These are phyloP conservation scores for Xylaria sp. DNA, from an alignment of 495 filamentous ascomycete species.

Conservation along the genomic window DNA sequence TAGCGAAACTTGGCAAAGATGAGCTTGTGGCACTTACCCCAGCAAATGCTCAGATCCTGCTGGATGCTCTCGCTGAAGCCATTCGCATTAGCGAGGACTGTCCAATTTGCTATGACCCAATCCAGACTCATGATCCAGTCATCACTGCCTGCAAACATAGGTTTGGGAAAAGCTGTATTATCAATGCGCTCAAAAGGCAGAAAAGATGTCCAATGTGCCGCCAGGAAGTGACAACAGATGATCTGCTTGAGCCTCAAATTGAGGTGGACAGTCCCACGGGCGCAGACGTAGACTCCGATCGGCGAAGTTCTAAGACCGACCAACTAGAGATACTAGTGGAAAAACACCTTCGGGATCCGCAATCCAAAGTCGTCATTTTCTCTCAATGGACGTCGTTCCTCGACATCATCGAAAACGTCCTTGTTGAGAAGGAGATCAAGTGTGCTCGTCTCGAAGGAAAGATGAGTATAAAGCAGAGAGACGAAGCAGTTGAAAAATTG, in stretches of 20 bases:
- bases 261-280: conserved; percentile 56
- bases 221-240: conserved; percentile 67
- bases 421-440: conserved; percentile 65
- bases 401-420: conserved; percentile 74
- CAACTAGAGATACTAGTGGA: conserved; percentile 79
- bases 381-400: conserved; percentile 94
- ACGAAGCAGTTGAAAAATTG: conserved; percentile 71
- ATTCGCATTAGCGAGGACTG: conserved; percentile 88
- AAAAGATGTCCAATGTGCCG: conserved; percentile 91
- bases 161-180: conserved; percentile 79
- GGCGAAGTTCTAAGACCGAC: conserved; percentile 83
- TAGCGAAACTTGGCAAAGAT: conserved; percentile 68
- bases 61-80: conserved; percentile 77
- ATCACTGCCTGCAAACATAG: conserved; percentile 91
- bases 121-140: conserved; percentile 74
- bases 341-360: conserved; percentile 69
- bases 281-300: conserved; percentile 63
- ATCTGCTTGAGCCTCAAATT: conserved; percentile 65
- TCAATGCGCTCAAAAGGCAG: conserved; percentile 78
- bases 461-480: conserved; percentile 72
- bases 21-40: conserved; percentile 73
- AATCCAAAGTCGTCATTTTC: conserved; percentile 87
- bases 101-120: conserved; percentile 77
- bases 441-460: conserved; percentile 85
- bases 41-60: conserved; percentile 75